Conservation (phyloP, 225 moss, liverwort and hornwort species). For the Anthoceros angustus region DNA sequence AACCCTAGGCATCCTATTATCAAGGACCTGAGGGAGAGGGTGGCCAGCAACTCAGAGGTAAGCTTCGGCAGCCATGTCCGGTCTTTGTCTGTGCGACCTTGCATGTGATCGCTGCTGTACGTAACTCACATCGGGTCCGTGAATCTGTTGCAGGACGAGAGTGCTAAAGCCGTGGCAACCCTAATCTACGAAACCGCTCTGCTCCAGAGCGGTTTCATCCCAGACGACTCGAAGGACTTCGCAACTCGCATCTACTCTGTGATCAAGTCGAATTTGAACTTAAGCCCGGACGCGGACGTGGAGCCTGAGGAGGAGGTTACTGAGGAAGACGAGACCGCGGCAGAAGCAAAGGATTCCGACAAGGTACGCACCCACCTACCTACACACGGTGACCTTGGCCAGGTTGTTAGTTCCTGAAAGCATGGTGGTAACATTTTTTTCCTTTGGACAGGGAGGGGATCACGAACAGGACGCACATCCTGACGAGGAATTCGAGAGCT, state of each 20-base stretch:
- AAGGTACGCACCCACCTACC: too few species aligned
- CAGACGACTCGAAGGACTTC: slow-evolving; percentile 88
- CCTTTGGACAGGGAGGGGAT: neutral
- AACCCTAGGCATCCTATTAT: slow-evolving; percentile 71
- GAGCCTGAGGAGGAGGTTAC: slow-evolving; percentile 50
- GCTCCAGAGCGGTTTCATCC: slow-evolving; percentile 78
- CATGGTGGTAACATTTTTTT: too few species aligned
- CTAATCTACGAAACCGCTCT: slow-evolving; percentile 84
- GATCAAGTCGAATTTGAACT: slow-evolving; percentile 64
- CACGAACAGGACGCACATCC: neutral
- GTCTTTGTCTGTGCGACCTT: neutral
- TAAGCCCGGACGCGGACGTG: slow-evolving; percentile 64
- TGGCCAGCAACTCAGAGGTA: slow-evolving; percentile 42
- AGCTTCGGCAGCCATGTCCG: neutral
- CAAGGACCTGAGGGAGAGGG: slow-evolving; percentile 42
- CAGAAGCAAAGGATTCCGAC: slow-evolving; percentile 14
- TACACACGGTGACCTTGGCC: too few species aligned
- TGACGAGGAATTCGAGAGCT: neutral
- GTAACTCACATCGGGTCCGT: neutral
- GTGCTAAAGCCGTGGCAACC: slow-evolving; percentile 60
- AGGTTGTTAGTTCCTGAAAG: neutral
- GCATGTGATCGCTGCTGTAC: neutral
- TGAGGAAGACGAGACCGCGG: slow-evolving; percentile 33
- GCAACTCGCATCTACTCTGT: slow-evolving; percentile 66
- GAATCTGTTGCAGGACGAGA: slow-evolving; percentile 44